Percentiles rank a stretch among this genome's conserved stretches.
Conservation (phyloP, 306 rosid species). For the Morella rubra region DNA sequence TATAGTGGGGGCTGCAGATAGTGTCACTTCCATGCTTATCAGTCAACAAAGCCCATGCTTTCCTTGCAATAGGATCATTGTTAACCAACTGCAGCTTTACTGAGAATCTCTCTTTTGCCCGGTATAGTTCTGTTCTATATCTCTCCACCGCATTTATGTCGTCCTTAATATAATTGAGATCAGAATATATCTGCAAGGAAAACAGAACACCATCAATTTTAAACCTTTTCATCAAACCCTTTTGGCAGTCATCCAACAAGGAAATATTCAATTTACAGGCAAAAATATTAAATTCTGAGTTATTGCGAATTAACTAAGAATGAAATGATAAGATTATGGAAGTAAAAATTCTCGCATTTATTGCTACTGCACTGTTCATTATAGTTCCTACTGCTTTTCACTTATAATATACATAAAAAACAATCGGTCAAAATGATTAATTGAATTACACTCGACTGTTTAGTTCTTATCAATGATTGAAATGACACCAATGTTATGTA, state of each 20-base stretch:
- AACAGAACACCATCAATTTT: slow-evolving; percentile 17
- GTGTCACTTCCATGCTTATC: slow-evolving; percentile 58
- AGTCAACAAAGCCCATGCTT: slow-evolving; percentile 56
- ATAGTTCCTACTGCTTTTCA: too few species aligned
- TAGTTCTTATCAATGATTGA: neutral
- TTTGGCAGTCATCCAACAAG: slow-evolving; percentile 3
- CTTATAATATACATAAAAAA: too few species aligned
- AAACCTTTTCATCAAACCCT: neutral
- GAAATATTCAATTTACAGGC: neutral
- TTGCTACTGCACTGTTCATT: too few species aligned
- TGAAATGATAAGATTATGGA: too few species aligned
- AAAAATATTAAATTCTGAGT: too few species aligned
- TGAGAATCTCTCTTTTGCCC: slow-evolving; percentile 50
- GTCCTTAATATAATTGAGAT: slow-evolving; percentile 86
- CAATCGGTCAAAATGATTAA: too few species aligned
- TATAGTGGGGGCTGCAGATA: slow-evolving; percentile 47
- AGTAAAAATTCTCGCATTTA: too few species aligned
- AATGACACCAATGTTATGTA: neutral
- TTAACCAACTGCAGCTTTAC: slow-evolving; percentile 62
- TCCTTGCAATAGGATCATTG: slow-evolving; percentile 62
- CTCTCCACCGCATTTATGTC: slow-evolving; percentile 82
- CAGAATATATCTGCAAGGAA: slow-evolving; percentile 67
- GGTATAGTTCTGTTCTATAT: slow-evolving; percentile 73
- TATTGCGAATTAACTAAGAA: too few species aligned
- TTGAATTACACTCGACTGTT: too few species aligned